Evolutionary conservation across 2,329 filamentous ascomycete genomes (phyloP).

Genomic region (Rutstroemia sp.): DNA sequence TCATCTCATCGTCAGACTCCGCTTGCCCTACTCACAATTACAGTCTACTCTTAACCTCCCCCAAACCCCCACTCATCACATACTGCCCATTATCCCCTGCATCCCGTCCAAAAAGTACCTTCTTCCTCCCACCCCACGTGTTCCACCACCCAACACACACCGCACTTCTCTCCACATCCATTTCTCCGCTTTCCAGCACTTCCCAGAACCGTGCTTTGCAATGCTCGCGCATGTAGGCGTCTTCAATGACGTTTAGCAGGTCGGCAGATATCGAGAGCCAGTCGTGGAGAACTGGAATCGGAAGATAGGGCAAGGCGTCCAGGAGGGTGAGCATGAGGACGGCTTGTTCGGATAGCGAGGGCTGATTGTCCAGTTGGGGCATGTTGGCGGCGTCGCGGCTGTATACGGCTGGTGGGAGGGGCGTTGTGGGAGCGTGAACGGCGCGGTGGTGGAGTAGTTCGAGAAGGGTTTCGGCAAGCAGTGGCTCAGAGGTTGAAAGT

Average conservation of each 20-base stretch:
- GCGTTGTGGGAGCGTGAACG: constrained; percentile 42
- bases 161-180: constrained; percentile 62
- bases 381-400: constrained; percentile 26
- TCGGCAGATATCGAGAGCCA: constrained; percentile 59
- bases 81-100: constrained; percentile 15
- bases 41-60: constrained; percentile 19
- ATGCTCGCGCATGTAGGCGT: constrained; percentile 45
- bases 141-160: constrained; percentile 65
- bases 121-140: constrained; percentile 34
- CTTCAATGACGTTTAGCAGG: constrained; percentile 48
- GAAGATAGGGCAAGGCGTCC: constrained; percentile 55
- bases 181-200: constrained; percentile 54
- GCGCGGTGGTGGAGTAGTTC: constrained; percentile 58
- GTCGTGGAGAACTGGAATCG: constrained; percentile 51
- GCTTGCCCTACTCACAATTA: constrained; percentile 11
- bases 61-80: constrained; percentile 26
- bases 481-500: constrained; percentile 52
- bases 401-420: constrained; percentile 28
- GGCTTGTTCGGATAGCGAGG: constrained; percentile 51
- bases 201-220: constrained; percentile 62
- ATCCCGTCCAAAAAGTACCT: constrained; percentile 20
- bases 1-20: background rate
- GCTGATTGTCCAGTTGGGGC: constrained; percentile 17
- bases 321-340: constrained; percentile 56
- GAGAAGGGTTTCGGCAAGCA: constrained; percentile 56